Evolutionary conservation across 495 filamentous ascomycete species (phyloP).

Genomic region (Opeltia flavorubescens): DNA sequence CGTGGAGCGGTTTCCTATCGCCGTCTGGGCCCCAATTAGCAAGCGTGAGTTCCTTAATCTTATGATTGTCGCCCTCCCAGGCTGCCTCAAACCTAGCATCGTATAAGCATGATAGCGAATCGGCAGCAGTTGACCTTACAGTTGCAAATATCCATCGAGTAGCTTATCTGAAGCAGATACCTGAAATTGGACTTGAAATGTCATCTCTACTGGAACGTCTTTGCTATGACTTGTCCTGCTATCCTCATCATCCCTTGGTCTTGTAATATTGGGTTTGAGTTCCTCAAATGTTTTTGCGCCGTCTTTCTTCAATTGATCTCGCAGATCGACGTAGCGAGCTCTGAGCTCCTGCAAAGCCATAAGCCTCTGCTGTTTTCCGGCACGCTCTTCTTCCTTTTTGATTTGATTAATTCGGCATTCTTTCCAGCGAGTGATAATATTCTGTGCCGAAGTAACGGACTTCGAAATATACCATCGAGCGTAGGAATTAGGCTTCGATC

Average conservation of each 20-base stretch:
- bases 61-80: slow-evolving; percentile 49
- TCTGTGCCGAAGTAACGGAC: background rate
- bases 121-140: slow-evolving; percentile 27
- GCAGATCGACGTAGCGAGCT: slow-evolving; percentile 35
- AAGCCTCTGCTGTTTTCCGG: slow-evolving; percentile 36
- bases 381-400: slow-evolving; percentile 14
- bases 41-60: slow-evolving; percentile 34
- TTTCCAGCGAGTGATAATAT: slow-evolving; percentile 2
- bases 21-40: slow-evolving; percentile 24
- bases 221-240: slow-evolving; percentile 1
- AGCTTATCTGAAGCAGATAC: slow-evolving; percentile 23
- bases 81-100: slow-evolving; percentile 47
- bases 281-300: slow-evolving; percentile 53
- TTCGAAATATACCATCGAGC: background rate
- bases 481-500: background rate
- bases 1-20: slow-evolving; percentile 40
- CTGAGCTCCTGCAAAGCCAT: slow-evolving; percentile 33
- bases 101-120: background rate
- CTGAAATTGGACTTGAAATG: slow-evolving; percentile 32
- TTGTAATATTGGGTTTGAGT: slow-evolving; percentile 38
- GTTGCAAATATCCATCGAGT: slow-evolving; percentile 38
- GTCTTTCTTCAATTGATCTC: slow-evolving; percentile 33
- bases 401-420: slow-evolving; percentile 18
- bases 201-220: slow-evolving; percentile 23
- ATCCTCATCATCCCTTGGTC: background rate